Evolutionary conservation across 2,329 filamentous ascomycete genomes (phyloP).

Genomic region (Domatiomyces globalis): DNA sequence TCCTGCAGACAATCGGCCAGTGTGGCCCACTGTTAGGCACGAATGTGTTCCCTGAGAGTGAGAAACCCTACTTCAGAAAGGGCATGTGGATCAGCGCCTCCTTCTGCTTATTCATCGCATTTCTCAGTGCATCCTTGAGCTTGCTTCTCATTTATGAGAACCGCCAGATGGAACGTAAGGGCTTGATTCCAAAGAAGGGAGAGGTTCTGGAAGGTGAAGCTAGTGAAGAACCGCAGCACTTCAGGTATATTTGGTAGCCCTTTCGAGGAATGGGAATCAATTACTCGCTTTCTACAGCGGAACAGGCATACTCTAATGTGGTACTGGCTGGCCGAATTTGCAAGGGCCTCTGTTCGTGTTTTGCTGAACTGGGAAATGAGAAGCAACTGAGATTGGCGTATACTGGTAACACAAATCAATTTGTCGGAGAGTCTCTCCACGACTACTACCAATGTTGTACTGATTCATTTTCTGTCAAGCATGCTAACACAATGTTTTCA

Average conservation of each 20-base stretch:
- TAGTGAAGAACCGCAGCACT: background rate
- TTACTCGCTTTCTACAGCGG: too few species aligned
- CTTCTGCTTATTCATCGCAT: constrained; percentile 18
- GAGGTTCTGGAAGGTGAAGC: background rate
- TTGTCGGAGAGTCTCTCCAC: too few species aligned
- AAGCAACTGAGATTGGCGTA: too few species aligned
- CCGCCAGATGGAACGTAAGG: constrained; percentile 7
- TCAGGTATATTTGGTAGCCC: constrained; percentile 3
- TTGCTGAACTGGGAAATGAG: too few species aligned
- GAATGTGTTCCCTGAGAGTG: constrained; percentile 27
- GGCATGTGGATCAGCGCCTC: constrained; percentile 26
- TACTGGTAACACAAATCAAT: too few species aligned
- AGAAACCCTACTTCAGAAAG: constrained; percentile 24
- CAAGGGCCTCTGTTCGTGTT: too few species aligned
- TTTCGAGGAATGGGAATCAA: too few species aligned
- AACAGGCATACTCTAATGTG: too few species aligned
- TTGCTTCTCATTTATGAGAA: constrained; percentile 14
- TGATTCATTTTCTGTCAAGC: too few species aligned
- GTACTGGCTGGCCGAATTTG: too few species aligned
- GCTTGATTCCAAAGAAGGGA: constrained; percentile 4
- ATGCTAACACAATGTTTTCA: too few species aligned
- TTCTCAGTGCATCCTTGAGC: constrained; percentile 4
- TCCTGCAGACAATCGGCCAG: constrained; percentile 73
- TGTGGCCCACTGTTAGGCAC: constrained; percentile 62
- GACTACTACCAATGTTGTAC: too few species aligned